These are phyloP conservation scores for Discostella stelligera DNA, from an alignment of 352 stramenopile species.

Conservation along the genomic window DNA sequence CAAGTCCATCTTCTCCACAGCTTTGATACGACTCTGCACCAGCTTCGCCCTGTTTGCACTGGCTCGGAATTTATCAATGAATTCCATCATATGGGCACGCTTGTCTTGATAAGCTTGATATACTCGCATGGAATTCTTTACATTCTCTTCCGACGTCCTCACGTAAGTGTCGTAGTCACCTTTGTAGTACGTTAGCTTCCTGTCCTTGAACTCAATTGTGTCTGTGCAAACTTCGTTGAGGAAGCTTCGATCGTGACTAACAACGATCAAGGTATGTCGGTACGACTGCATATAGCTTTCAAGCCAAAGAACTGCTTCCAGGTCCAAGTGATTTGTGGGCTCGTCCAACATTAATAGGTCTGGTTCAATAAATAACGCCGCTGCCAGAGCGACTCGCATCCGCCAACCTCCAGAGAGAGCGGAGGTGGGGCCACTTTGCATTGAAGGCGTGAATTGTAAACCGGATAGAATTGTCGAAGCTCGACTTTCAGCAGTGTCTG, in stretches of 20 bases:
- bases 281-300: constrained; percentile 93
- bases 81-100: constrained; percentile 94
- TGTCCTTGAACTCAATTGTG: constrained; percentile 90
- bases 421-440: constrained; percentile 89
- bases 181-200: constrained; percentile 90
- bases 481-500: constrained; percentile 88
- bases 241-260: constrained; percentile 95
- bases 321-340: constrained; percentile 81
- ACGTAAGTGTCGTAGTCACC: constrained; percentile 97
- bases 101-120: constrained; percentile 85
- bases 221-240: constrained; percentile 96
- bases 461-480: constrained; percentile 90
- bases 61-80: constrained; percentile 93
- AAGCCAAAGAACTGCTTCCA: constrained; percentile 96
- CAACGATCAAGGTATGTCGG: constrained; percentile 92
- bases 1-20: constrained; percentile 83
- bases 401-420: constrained; percentile 89
- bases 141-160: constrained; percentile 89
- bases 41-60: constrained; percentile 93
- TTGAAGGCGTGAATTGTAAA: constrained; percentile 90
- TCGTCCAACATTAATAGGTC: constrained; percentile 94
- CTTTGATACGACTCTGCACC: constrained; percentile 95
- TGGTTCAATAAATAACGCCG: constrained; percentile 90
- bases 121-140: constrained; percentile 88
- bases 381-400: constrained; percentile 90